These are phyloP conservation scores for Sistotremastrum suecicum DNA, from an alignment of 768 basidiomycete species.

Conservation along the genomic window DNA sequence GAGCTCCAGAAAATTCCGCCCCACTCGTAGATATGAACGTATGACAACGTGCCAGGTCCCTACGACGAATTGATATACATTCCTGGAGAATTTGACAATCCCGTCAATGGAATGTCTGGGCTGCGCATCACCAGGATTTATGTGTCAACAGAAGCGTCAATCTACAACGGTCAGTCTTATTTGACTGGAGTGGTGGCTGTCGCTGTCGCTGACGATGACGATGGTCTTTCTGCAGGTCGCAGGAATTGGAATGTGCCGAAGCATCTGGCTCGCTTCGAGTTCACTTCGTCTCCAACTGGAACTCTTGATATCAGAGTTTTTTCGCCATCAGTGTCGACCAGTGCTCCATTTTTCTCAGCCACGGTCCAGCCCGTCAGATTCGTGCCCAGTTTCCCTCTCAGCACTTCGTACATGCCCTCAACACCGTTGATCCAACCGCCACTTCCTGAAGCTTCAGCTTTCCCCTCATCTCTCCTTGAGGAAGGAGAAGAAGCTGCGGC, in stretches of 20 bases:
- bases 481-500: too few species aligned
- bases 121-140: slow-evolving; percentile 4
- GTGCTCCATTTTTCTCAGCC: slow-evolving; percentile 2
- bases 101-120: neutral
- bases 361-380: neutral
- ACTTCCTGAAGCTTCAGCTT: neutral
- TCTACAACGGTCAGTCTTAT: slow-evolving; percentile 4
- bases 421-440: slow-evolving; percentile 1
- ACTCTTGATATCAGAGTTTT: slow-evolving; percentile 2
- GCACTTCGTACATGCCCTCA: neutral
- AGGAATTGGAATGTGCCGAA: slow-evolving; percentile 8
- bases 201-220: too few species aligned
- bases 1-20: too few species aligned
- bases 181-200: neutral
- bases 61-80: slow-evolving; percentile 8
- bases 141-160: slow-evolving; percentile 5
- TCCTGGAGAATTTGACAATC: slow-evolving; percentile 5
- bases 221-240: slow-evolving; percentile 1
- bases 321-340: neutral
- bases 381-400: slow-evolving; percentile 2
- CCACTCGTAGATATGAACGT: too few species aligned
- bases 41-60: neutral
- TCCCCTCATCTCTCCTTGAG: too few species aligned
- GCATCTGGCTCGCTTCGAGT: slow-evolving; percentile 6
- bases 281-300: slow-evolving; percentile 1